Evolutionary conservation across 345 rosid genomes (phyloP), one percentile per base, ranked within the genome.

Genomic region (Sonneratia alba): DNA sequence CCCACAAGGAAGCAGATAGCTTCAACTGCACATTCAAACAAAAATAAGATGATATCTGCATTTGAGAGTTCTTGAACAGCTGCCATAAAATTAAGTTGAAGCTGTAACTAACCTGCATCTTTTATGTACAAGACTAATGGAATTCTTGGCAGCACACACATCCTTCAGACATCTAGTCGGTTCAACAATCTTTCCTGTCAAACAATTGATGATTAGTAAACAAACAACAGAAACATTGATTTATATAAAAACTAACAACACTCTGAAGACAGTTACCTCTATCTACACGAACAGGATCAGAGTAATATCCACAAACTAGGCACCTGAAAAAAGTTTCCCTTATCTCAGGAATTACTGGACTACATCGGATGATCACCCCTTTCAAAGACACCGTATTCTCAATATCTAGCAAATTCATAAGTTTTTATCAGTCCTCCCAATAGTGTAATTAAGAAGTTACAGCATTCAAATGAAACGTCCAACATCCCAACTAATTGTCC

Each of bases 301-400:
- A 87, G 78, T 80, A 82, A 78, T 80, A 87, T 3, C 98, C 98
- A 78, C 99, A 95, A 67, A 89, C 90, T 43, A 89, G 91, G 80
- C 98, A 95, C 70, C 90, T 90, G 76, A 95, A 95, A 59, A 88
- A 81, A 7, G 98, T 98, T 82, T 95, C 99, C 80, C 98, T 89
- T 53, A 95, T 92, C 83, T 95, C 98, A 0, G 99, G 98, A 80
- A 95, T 95, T 70, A 95, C 87, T 0, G 96, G 89, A 82, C 99
- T 95, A 79, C 96, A 85, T 69, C 99, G 74, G 73, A 95, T 95
- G 19, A 95, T 80, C 98, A 95, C 92, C 70, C 99, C 99, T 77
- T 92, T 92, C 81, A 95, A 73, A 2, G 94, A 92, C 22, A 92
- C 88, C 97, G 92, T 92, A 97, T 92, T 95, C 89, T 90, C 98